Evolutionary conservation across 2,329 filamentous ascomycete genomes (phyloP).

Genomic region (Amylocarpus encephaloides): DNA sequence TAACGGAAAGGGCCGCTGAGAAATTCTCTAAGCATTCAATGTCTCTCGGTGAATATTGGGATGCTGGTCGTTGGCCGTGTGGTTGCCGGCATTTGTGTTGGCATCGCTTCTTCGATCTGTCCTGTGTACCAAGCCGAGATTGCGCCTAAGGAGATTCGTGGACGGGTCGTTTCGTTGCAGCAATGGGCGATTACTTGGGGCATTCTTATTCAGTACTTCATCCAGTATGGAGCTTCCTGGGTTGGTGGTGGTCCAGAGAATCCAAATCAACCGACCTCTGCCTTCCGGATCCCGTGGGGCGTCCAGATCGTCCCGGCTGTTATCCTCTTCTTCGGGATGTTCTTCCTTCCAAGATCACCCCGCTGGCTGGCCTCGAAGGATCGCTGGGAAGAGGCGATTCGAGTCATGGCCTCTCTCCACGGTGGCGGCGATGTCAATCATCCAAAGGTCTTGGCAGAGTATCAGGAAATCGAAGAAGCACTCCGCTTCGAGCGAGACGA

Average conservation of each 20-base stretch:
- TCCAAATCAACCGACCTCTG: constrained; percentile 43
- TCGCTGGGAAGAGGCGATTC: constrained; percentile 58
- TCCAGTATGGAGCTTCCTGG: constrained; percentile 56
- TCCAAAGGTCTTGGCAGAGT: constrained; percentile 56
- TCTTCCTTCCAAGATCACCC: constrained; percentile 59
- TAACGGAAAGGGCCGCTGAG: background rate
- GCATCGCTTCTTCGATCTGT: constrained; percentile 62
- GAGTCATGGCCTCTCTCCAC: constrained; percentile 53
- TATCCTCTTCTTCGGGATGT: constrained; percentile 47
- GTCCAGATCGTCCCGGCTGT: constrained; percentile 51
- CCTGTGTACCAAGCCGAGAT: constrained; percentile 64
- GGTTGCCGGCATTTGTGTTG: constrained; percentile 67
- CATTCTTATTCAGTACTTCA: constrained; percentile 60
- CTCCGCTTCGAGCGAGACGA: constrained; percentile 68
- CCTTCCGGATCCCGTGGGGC: constrained; percentile 57
- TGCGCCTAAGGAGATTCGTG: constrained; percentile 50
- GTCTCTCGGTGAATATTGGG: constrained; percentile 54
- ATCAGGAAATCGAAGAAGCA: constrained; percentile 63
- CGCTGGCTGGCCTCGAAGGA: constrained; percentile 65
- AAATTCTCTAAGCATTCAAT: constrained; percentile 44
- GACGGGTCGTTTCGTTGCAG: constrained; percentile 57
- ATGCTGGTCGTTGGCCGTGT: constrained; percentile 68
- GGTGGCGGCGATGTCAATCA: constrained; percentile 49
- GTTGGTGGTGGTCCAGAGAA: constrained; percentile 46
- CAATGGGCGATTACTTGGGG: constrained; percentile 69